phyloP scores from a whole-genome alignment of 169 alveolate species.

The Theileria annulata region DNA sequence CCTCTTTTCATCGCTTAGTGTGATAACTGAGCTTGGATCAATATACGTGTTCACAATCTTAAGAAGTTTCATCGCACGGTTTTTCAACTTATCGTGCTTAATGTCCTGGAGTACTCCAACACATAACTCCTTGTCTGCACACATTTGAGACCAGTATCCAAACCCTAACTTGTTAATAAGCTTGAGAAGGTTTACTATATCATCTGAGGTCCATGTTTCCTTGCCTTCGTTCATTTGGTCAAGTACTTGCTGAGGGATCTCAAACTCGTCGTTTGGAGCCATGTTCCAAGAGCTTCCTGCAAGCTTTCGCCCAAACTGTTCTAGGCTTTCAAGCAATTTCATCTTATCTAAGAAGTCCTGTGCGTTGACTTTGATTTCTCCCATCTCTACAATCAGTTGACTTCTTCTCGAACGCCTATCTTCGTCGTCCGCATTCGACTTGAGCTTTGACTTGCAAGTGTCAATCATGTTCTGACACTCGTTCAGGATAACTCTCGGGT shows the following conservation, averaged over 20 bases:
- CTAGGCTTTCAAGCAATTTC: conserved; percentile 68
- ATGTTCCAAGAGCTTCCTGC: conserved; percentile 65
- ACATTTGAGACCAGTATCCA: conserved; percentile 85
- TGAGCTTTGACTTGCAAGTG: conserved; percentile 68
- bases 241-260: conserved; percentile 37
- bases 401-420: conserved; percentile 31
- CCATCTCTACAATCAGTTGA: conserved; percentile 56
- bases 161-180: conserved; percentile 85
- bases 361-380: conserved; percentile 71
- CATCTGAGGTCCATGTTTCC: conserved; percentile 77
- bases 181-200: conserved; percentile 79
- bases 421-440: conserved; percentile 54
- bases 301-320: conserved; percentile 57
- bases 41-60: conserved; percentile 68
- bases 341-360: conserved; percentile 70
- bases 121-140: conserved; percentile 76
- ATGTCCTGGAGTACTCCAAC: conserved; percentile 70
- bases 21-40: not conserved
- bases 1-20: not conserved
- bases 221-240: conserved; percentile 69
- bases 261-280: conserved; percentile 18
- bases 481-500: conserved; percentile 73
- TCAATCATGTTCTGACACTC: conserved; percentile 77
- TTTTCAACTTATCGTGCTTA: conserved; percentile 78
- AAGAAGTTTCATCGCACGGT: conserved; percentile 74